These are phyloP conservation scores for Phytophthora tentaculata DNA, from an alignment of 352 stramenopile species.

Conservation along the genomic window DNA sequence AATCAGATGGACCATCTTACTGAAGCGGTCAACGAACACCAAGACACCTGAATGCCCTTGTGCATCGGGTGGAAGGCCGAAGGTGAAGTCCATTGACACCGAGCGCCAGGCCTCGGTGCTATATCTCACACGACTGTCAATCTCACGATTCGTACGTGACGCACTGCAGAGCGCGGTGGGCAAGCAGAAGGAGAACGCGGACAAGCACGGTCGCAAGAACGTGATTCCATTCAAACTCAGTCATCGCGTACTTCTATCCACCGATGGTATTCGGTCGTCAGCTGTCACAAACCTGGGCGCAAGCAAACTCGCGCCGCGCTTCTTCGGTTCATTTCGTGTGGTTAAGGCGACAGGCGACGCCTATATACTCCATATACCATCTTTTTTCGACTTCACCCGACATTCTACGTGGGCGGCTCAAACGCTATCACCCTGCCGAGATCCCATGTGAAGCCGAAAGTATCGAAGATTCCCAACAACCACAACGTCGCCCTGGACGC, in stretches of 20 bases:
- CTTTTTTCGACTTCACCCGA: background rate
- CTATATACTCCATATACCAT: background rate
- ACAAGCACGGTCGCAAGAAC: background rate
- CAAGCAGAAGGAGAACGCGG: background rate
- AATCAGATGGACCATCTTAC: too few species aligned
- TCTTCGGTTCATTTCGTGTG: background rate
- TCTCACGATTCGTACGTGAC: background rate
- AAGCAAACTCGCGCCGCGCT: background rate
- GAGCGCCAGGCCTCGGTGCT: background rate
- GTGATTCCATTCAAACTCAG: background rate
- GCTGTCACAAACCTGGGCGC: background rate
- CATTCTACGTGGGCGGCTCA: background rate
- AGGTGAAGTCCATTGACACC: background rate
- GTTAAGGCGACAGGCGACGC: background rate
- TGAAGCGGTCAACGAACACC: too few species aligned
- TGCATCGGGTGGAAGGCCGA: too few species aligned
- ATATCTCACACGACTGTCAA: background rate
- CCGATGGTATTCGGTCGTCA: background rate
- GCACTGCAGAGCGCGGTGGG: background rate
- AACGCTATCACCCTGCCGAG: background rate
- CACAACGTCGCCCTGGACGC: background rate
- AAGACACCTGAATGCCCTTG: too few species aligned
- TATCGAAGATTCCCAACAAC: too few species aligned
- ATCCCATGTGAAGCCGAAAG: background rate
- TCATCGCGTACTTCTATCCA: background rate